Conservation (phyloP, 441 rosid species). For the Corymbia calophylla region DNA sequence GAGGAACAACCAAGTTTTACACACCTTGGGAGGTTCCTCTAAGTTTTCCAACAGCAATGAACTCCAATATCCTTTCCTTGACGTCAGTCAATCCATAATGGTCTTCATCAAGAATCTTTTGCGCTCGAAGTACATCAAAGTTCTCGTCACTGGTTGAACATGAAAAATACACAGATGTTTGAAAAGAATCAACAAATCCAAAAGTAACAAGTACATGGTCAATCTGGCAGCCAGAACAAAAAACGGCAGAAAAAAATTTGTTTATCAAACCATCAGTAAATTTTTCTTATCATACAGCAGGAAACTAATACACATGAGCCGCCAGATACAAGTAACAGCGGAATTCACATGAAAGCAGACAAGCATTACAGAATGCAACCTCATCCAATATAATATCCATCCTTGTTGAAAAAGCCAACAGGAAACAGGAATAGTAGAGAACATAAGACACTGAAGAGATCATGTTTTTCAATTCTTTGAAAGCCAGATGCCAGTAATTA, state of each 20-base stretch:
- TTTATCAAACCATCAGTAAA: background rate
- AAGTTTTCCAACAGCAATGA: conserved; percentile 97
- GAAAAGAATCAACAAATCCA: background rate
- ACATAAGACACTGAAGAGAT: background rate
- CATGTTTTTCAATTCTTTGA: background rate
- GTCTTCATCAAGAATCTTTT: conserved; percentile 85
- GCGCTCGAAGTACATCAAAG: conserved; percentile 76
- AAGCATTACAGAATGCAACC: background rate
- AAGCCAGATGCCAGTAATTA: background rate
- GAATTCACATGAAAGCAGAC: background rate
- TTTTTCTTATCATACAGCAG: background rate
- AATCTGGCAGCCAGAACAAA: background rate
- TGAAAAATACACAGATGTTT: background rate
- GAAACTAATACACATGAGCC: background rate
- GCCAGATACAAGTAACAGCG: background rate
- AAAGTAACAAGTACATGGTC: background rate
- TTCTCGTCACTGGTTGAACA: conserved; percentile 61
- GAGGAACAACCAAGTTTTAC: conserved; percentile 1
- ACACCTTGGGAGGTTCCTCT: conserved; percentile 97
- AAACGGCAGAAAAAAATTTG: background rate
- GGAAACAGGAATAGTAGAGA: background rate
- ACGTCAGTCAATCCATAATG: conserved; percentile 92
- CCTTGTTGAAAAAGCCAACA: background rate
- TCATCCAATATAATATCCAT: background rate
- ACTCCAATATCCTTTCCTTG: conserved; percentile 94